Evolutionary conservation across 495 filamentous ascomycete genomes (phyloP).

Genomic region (Neurospora tetraspora): DNA sequence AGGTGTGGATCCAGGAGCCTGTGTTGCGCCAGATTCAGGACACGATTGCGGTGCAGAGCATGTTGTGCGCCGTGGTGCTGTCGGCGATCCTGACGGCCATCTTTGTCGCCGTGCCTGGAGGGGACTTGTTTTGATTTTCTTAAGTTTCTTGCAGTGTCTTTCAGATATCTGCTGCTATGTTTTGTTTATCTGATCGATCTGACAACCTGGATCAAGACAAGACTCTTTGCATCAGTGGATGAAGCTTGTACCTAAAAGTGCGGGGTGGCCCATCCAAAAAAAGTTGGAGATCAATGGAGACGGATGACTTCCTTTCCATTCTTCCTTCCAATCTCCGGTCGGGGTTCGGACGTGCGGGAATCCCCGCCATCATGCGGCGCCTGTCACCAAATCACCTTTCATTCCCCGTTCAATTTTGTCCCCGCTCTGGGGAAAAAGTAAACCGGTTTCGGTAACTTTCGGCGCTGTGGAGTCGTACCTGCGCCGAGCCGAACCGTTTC

Average conservation of each 20-base stretch:
- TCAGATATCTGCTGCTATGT: not conserved
- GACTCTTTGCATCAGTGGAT: not conserved
- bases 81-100: conserved; percentile 30
- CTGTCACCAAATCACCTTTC: not conserved
- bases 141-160: not conserved
- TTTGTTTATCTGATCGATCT: not conserved
- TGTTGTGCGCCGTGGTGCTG: conserved; percentile 27
- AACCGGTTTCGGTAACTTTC: not conserved
- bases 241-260: not conserved
- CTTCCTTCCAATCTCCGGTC: not conserved
- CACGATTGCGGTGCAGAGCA: conserved; percentile 58
- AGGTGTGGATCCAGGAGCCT: conserved; percentile 68
- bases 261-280: not conserved
- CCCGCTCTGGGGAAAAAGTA: not conserved
- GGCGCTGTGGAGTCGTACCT: not conserved
- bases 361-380: not conserved
- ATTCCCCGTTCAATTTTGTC: not conserved
- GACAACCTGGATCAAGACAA: not conserved
- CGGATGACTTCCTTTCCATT: not conserved
- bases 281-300: not conserved
- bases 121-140: conserved; percentile 29
- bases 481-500: not conserved
- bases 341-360: not conserved
- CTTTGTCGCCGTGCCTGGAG: conserved; percentile 39
- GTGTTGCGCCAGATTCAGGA: conserved; percentile 67